Percentiles rank a stretch among this genome's conserved stretches.
Evolutionary conservation across 1,284 basidiomycete species (phyloP).

Genomic region (Microbotryomycetes sp.): DNA sequence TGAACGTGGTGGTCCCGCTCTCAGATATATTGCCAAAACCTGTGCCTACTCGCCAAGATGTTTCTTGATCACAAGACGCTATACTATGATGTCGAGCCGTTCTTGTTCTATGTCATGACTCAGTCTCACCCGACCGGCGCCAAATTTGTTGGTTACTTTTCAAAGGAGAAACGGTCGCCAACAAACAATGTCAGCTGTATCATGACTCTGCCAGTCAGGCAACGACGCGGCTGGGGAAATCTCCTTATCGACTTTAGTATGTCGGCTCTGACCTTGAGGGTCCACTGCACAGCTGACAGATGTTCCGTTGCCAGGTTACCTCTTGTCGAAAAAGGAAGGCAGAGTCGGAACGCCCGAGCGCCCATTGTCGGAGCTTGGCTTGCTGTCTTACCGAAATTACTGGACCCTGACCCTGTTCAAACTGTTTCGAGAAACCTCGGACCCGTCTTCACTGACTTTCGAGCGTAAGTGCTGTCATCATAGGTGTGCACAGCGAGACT

Average conservation of each 20-base stretch:
- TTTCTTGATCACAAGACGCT: slow-evolving; percentile 99
- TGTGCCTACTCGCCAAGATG: slow-evolving; percentile 98
- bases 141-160: slow-evolving; percentile 96
- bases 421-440: slow-evolving; percentile 9
- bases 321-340: slow-evolving; percentile 89
- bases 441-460: background rate
- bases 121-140: slow-evolving; percentile 78
- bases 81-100: slow-evolving; percentile 99
- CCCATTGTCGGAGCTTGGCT: slow-evolving; percentile 80
- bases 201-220: slow-evolving; percentile 94
- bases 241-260: slow-evolving; percentile 91
- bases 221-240: slow-evolving; percentile 91
- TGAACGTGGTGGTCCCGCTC: background rate
- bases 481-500: background rate
- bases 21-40: slow-evolving; percentile 96
- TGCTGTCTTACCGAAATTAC: slow-evolving; percentile 87
- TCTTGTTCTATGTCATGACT: slow-evolving; percentile 97
- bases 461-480: slow-evolving; percentile 6
- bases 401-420: slow-evolving; percentile 85
- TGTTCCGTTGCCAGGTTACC: slow-evolving; percentile 78
- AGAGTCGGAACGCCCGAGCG: slow-evolving; percentile 84
- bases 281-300: no score
- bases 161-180: slow-evolving; percentile 94
- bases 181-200: slow-evolving; percentile 99
- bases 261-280: slow-evolving; percentile 37